These are phyloP conservation scores for Geotrichum restrictum DNA, from an alignment of 1,139 yeast species.

Conservation along the genomic window DNA sequence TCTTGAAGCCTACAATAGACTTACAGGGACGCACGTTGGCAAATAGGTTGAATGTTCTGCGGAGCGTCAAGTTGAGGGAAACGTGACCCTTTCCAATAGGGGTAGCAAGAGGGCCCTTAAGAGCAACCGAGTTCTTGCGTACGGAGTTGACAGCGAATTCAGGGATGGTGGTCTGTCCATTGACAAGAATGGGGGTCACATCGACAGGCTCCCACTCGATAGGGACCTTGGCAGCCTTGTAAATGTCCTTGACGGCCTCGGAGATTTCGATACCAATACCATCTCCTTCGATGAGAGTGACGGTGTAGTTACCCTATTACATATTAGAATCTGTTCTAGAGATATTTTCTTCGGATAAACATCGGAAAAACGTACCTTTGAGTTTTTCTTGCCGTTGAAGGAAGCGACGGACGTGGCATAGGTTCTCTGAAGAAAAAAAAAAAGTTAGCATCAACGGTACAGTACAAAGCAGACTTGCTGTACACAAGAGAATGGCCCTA, in stretches of 20 bases:
- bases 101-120: conserved; percentile 92
- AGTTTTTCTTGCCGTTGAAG: conserved; percentile 54
- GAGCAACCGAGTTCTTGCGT: conserved; percentile 93
- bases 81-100: conserved; percentile 74
- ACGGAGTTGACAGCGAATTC: conserved; percentile 81
- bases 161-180: conserved; percentile 55
- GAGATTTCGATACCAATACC: conserved; percentile 97
- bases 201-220: conserved; percentile 91
- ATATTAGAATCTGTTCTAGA: not conserved
- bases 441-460: too few species aligned
- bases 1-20: conserved; percentile 89
- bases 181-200: conserved; percentile 57
- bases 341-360: conserved; percentile 14
- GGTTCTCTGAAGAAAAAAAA: conserved; percentile 26
- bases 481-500: too few species aligned
- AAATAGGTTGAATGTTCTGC: conserved; percentile 92
- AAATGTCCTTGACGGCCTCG: conserved; percentile 86
- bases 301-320: conserved; percentile 57
- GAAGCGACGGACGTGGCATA: conserved; percentile 53
- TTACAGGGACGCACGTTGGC: conserved; percentile 91
- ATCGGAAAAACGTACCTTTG: conserved; percentile 37
- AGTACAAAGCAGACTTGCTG: too few species aligned
- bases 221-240: conserved; percentile 81
- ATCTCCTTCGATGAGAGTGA: conserved; percentile 96
- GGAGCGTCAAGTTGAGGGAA: conserved; percentile 89